These are phyloP conservation scores for Elymus sibiricus DNA, from an alignment of 176 grass and related monocot species.

Conservation along the genomic window DNA sequence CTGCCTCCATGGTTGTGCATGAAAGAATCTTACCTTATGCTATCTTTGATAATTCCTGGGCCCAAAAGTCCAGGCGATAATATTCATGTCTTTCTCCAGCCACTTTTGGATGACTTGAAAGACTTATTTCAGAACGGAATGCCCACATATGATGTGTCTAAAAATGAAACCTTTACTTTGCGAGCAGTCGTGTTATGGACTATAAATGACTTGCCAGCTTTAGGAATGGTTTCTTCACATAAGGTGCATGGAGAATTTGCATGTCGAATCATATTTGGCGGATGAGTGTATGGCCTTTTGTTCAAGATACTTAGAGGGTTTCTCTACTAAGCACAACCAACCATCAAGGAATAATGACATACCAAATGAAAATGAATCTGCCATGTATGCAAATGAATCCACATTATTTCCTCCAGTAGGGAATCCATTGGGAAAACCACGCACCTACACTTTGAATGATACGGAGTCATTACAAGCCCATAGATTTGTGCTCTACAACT, in stretches of 20 bases:
- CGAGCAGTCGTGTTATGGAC: neutral
- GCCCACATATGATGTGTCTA: neutral
- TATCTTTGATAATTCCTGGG: neutral
- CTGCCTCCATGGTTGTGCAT: neutral
- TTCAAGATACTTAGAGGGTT: too few species aligned
- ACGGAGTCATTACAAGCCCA: too few species aligned
- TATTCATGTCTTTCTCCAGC: neutral
- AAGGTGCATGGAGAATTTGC: neutral
- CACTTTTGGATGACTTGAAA: neutral
- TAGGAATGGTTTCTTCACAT: conserved; percentile 10
- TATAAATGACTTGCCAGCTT: neutral
- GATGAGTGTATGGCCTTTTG: too few species aligned
- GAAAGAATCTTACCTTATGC: neutral
- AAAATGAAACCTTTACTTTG: neutral
- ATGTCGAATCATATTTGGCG: too few species aligned
- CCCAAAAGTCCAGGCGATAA: neutral
- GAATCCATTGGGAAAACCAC: too few species aligned
- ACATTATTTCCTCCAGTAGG: too few species aligned
- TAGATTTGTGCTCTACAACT: too few species aligned
- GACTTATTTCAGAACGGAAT: neutral
- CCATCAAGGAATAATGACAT: too few species aligned
- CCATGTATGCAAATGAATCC: too few species aligned
- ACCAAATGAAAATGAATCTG: too few species aligned
- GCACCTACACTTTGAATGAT: too few species aligned
- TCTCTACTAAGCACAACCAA: too few species aligned